Evolutionary conservation across 352 stramenopile genomes (phyloP), one percentile per base, ranked within the genome.

Genomic region (Globisporangium orthogonon): DNA sequence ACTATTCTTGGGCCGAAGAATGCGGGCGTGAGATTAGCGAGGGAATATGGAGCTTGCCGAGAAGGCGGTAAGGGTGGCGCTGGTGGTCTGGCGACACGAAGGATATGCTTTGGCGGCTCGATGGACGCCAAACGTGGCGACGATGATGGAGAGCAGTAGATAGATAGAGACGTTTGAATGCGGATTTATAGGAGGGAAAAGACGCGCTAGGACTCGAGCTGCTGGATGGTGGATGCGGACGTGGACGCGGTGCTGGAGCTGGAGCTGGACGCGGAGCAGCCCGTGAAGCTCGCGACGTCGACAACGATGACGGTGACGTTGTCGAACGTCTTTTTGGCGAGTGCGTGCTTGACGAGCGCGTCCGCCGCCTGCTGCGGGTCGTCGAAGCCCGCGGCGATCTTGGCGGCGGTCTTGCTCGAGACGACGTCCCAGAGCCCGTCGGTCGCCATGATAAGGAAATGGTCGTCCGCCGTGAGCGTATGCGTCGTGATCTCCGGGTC

Each of bases 371-470:
- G 60, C 56, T 92, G 78, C 0, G 82, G 67, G 44, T 88, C 73
- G 33, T 70, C 58, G 60, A 74, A 76, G 29, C 69, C 66, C 40
- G 68, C 30, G 0, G 77, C 82, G 35, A 92, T 59, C 33, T 87
- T 80, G 0, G 78, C 84, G 2, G 80, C 84, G 10, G 64, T 58
- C 52, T 73, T 76, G 65, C 68, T 94, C 7, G 80, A 83, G 28
- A 92, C 70, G 33, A 95, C 83, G 50, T 95, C 85, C 85, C 85
- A 95, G 13, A 95, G 73, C 1, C 85, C 85, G 54, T 95, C 85
- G 0, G 67, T 89, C 5, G 85, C 85, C 58, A 95, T 58, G 59
- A 95, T 87, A 51, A 95, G 70, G 60, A 78, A 95, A 7, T 82
- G 77, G 65, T 89, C 78, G 49, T 79, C 65, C 30, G 65, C 65